Evolutionary conservation across 345 rosid genomes (phyloP).

Genomic region (Leavenworthia alabamica): DNA sequence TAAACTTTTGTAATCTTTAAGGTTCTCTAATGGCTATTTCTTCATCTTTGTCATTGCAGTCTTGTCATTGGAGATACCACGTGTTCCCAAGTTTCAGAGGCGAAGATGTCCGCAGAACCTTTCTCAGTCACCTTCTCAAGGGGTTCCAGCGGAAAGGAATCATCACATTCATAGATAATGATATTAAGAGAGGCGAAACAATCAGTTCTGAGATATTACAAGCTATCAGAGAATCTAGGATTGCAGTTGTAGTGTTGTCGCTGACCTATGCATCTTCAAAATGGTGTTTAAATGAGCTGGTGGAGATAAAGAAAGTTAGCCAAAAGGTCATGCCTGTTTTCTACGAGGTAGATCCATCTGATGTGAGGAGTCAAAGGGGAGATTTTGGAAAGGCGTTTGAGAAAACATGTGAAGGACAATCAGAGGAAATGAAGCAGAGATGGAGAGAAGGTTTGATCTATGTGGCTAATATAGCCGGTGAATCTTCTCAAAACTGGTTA

Average conservation of each 20-base stretch:
- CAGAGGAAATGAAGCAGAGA: constrained; percentile 3
- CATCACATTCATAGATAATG: constrained; percentile 6
- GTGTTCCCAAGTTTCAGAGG: constrained; percentile 19
- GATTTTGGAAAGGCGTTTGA: constrained; percentile 12
- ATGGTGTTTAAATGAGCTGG: constrained; percentile 18
- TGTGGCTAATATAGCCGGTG: constrained; percentile 17
- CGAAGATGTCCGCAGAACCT: constrained; percentile 18
- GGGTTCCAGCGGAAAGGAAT: constrained; percentile 14
- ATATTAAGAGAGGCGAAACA: constrained; percentile 10
- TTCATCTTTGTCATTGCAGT: constrained; percentile 8
- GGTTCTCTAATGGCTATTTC: constrained; percentile 1
- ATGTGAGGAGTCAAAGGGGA: constrained; percentile 17
- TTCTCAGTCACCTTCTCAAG: constrained; percentile 25
- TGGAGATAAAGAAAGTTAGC: constrained; percentile 5
- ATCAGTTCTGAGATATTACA: constrained; percentile 12
- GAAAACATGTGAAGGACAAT: background rate
- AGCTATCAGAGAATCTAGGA: constrained; percentile 14
- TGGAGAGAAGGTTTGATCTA: constrained; percentile 19
- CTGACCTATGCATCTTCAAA: constrained; percentile 14
- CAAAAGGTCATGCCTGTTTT: constrained; percentile 1
- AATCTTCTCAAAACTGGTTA: constrained; percentile 13
- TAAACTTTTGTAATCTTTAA: background rate
- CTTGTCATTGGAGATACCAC: constrained; percentile 16
- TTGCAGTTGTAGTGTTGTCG: constrained; percentile 4
- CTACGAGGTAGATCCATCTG: constrained; percentile 19